Base-by-base conservation (phyloP, 805 yeast genomes). In the Diddensiella caesifluorescens region DNA sequence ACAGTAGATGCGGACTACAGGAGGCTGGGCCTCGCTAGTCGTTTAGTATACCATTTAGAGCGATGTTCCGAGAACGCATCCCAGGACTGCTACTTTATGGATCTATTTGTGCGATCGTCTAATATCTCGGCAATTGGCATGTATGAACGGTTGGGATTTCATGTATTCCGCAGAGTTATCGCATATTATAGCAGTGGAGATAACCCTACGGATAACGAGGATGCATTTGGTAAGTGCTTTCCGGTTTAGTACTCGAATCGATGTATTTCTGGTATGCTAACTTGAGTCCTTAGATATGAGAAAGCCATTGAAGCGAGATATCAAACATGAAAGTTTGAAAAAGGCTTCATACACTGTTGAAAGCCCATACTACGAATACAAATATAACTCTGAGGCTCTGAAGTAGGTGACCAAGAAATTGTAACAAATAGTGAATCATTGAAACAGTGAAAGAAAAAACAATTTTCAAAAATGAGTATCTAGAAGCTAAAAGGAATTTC, bases 81-180 rank as follows among this genome's bases (percentile, higher is more conserved):
- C 0, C 81, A 84, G 53, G 71, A 83, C 50, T 82, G 89, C 4
- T 79, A 84, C 51, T 92, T 90, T 60, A 76, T 89, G 50, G 99
- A 92, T 57, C 71, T 92, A 35, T 92, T 88, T 62, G 98, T 92
- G 31, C 82, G 88, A 52, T 87, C 92, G 28, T 83, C 88, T 29
- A 92, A 92, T 58, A 59, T 61, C 3, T 65, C 88, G 42, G 98
- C 96, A 0, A 75, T 87, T 1, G 79, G 76, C 38, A 64, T 92
- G 55, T 92, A 92, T 60, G 90, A 86, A 57, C 82, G 83, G 52
- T 61, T 92, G 42, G 97, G 96, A 0, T 92, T 89, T 57, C 70
- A 79, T 6, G 85, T 88, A 0, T 92, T 71, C 58, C 65, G 98
- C 61, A 64, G 98, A 39, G 97, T 92, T 3, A 77, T 87, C 9